These are phyloP conservation scores for Sanghuangporus sanghuang DNA, from an alignment of 1,284 basidiomycete genomes.

Conservation along the genomic window DNA sequence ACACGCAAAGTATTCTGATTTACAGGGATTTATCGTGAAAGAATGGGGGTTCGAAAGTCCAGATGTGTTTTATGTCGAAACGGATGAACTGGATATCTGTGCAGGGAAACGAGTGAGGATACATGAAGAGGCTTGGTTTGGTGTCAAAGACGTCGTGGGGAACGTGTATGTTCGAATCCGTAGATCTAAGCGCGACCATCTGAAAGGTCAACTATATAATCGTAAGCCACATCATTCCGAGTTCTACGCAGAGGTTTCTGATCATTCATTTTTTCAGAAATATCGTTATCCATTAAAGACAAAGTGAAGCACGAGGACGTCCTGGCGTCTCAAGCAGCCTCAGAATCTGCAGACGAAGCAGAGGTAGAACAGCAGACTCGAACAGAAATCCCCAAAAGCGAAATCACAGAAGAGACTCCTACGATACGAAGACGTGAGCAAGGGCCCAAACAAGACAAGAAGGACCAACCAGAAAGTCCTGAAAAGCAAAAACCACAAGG, in stretches of 20 bases:
- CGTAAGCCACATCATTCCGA: neutral
- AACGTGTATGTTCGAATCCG: conserved; percentile 11
- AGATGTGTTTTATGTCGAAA: conserved; percentile 4
- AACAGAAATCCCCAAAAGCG: neutral
- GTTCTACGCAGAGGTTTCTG: no score
- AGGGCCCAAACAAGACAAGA: neutral
- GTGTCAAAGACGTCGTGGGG: conserved; percentile 12
- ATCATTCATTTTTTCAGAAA: neutral
- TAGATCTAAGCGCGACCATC: neutral
- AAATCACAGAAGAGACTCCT: neutral
- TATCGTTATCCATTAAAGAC: neutral
- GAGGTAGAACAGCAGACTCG: conserved; percentile 14
- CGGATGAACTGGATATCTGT: conserved; percentile 15
- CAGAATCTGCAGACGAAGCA: conserved; percentile 14
- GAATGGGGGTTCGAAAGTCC: conserved; percentile 7
- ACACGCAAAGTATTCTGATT: conserved; percentile 10
- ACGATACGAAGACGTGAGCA: neutral
- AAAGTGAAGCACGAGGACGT: neutral
- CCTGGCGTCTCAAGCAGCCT: neutral
- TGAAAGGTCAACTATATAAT: neutral
- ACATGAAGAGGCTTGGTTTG: conserved; percentile 16
- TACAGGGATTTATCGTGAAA: neutral
- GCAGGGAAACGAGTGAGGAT: conserved; percentile 8
- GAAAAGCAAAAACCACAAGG: neutral
- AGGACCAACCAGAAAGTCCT: neutral